Conservation (phyloP, 352 stramenopile genomes). For the Phytopythium aichiense region DNA sequence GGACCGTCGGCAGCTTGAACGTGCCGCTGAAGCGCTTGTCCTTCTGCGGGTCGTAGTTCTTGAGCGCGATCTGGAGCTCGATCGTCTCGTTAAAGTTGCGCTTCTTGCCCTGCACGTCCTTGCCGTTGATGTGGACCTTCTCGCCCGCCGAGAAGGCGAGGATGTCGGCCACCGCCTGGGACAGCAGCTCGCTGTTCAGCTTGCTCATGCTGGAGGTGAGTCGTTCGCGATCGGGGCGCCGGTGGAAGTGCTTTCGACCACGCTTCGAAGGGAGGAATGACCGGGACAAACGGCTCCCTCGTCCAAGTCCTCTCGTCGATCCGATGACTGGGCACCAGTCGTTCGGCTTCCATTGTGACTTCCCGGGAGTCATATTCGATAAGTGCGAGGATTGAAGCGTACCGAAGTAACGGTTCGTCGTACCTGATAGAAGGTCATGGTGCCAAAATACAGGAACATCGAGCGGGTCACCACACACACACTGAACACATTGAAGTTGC, state of each 20-base stretch:
- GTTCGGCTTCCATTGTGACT: not conserved
- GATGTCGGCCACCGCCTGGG: slow-evolving; percentile 95
- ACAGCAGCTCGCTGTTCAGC: slow-evolving; percentile 96
- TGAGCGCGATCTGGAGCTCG: slow-evolving; percentile 98
- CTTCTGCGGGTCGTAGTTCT: slow-evolving; percentile 99
- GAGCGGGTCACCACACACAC: too few species aligned
- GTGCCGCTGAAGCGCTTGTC: slow-evolving; percentile 99
- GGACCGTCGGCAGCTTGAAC: slow-evolving; percentile 97
- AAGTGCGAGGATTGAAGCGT: not conserved
- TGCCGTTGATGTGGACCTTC: slow-evolving; percentile 88
- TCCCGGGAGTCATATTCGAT: slow-evolving; percentile 1
- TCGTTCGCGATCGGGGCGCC: slow-evolving; percentile 43
- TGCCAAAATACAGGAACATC: too few species aligned
- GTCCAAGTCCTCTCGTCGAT: too few species aligned
- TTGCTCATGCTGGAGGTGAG: slow-evolving; percentile 85
- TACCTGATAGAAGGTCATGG: too few species aligned
- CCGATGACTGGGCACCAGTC: slow-evolving; percentile 4
- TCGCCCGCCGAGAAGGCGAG: slow-evolving; percentile 95
- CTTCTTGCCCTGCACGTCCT: slow-evolving; percentile 98
- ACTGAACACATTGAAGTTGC: too few species aligned
- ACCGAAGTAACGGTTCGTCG: too few species aligned
- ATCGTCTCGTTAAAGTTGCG: slow-evolving; percentile 99
- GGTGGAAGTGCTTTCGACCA: slow-evolving; percentile 40
- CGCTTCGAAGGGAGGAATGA: slow-evolving; percentile 76
- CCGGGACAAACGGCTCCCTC: too few species aligned